These are phyloP conservation scores for Triticum timopheevii DNA, from an alignment of 176 grass and related monocot genomes.

Conservation along the genomic window DNA sequence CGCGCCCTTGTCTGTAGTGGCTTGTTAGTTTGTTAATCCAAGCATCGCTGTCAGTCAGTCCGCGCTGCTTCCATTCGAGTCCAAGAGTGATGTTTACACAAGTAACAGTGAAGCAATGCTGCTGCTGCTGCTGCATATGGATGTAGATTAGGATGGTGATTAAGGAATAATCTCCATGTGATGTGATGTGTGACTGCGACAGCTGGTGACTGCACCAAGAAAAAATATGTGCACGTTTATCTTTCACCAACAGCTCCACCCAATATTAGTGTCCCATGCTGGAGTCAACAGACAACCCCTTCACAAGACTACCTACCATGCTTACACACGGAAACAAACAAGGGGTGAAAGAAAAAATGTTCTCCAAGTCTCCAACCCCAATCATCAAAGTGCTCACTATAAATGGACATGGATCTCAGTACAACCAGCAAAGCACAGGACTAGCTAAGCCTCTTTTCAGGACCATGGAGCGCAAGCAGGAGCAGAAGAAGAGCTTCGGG, in stretches of 20 bases:
- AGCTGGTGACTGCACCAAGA: neutral
- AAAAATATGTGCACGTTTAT: neutral
- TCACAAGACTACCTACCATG: neutral
- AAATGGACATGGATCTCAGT: neutral
- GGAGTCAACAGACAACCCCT: neutral
- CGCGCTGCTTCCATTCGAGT: neutral
- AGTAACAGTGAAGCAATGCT: neutral
- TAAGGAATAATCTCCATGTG: neutral
- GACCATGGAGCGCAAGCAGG: neutral
- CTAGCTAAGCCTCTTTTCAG: neutral
- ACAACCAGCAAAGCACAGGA: neutral
- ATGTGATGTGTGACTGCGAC: no score
- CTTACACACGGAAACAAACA: neutral
- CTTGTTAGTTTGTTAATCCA: no score
- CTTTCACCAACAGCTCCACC: neutral
- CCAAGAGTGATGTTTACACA: neutral
- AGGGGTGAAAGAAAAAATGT: neutral
- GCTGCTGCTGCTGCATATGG: neutral
- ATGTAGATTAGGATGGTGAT: neutral
- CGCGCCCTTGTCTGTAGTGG: neutral
- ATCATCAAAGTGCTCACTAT: neutral
- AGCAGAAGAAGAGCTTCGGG: neutral
- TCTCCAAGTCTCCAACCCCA: neutral
- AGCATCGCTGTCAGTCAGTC: neutral
- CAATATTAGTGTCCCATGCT: neutral